These are phyloP conservation scores for Lachnellula occidentalis DNA, from an alignment of 2,329 filamentous ascomycete species.

Conservation along the genomic window DNA sequence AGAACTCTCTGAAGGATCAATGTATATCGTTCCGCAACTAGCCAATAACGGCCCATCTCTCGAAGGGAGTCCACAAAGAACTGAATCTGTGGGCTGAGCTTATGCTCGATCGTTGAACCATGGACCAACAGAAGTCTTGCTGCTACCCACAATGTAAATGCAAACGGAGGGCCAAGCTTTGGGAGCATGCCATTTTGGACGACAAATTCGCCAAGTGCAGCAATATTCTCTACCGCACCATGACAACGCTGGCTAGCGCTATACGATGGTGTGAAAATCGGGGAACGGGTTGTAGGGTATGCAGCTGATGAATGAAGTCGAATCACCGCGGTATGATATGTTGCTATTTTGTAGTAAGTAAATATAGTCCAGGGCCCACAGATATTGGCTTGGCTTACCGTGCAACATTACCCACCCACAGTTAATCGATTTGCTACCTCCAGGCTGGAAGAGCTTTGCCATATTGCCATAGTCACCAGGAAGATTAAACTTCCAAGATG, in stretches of 20 bases:
- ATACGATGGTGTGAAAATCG: slow-evolving; percentile 85
- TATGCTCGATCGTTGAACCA: slow-evolving; percentile 82
- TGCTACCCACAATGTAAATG: slow-evolving; percentile 88
- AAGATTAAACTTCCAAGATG: slow-evolving; percentile 77
- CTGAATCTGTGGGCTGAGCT: slow-evolving; percentile 70
- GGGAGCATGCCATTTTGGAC: slow-evolving; percentile 67
- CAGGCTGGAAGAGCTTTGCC: slow-evolving; percentile 67
- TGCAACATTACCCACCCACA: slow-evolving; percentile 90
- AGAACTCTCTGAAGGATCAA: slow-evolving; percentile 75
- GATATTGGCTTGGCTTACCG: slow-evolving; percentile 17
- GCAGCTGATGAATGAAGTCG: slow-evolving; percentile 87
- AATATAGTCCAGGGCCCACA: not conserved
- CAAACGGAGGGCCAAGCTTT: slow-evolving; percentile 83
- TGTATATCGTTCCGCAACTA: slow-evolving; percentile 77
- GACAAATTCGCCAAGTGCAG: slow-evolving; percentile 72
- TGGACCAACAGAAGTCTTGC: slow-evolving; percentile 83
- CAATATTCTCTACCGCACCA: slow-evolving; percentile 76
- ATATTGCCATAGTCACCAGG: slow-evolving; percentile 82
- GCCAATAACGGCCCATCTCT: slow-evolving; percentile 79
- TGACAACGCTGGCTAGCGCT: slow-evolving; percentile 79
- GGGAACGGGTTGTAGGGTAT: slow-evolving; percentile 82
- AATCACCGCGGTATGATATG: slow-evolving; percentile 85
- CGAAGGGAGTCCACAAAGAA: slow-evolving; percentile 78
- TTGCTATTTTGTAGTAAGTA: slow-evolving; percentile 41
- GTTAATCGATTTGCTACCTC: slow-evolving; percentile 63